These are phyloP conservation scores for Scedosporium boydii DNA, from an alignment of 2,329 filamentous ascomycete species.

Conservation along the genomic window DNA sequence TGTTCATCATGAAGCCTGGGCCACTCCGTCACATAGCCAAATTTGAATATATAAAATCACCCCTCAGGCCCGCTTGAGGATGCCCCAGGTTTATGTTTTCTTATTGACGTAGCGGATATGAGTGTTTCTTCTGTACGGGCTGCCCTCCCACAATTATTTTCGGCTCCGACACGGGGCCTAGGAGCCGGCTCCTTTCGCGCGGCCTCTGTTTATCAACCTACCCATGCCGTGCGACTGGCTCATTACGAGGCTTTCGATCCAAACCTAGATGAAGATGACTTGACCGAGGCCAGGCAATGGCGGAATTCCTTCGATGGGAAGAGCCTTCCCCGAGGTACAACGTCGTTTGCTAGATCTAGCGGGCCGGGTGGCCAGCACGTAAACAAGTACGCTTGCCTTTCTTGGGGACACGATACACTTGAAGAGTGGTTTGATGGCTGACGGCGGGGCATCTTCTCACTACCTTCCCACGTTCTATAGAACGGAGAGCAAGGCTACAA, in stretches of 20 bases:
- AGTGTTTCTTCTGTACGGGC: background rate
- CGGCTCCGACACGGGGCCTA: background rate
- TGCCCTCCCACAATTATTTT: background rate
- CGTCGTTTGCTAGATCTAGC: constrained; percentile 47
- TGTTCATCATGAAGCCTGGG: background rate
- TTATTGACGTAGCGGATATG: background rate
- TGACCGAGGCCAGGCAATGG: constrained; percentile 44
- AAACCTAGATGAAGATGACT: constrained; percentile 36
- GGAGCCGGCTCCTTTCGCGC: background rate
- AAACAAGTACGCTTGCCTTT: constrained; percentile 40
- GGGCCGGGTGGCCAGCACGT: constrained; percentile 54
- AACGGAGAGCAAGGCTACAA: constrained; percentile 51
- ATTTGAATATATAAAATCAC: background rate
- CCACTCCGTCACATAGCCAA: background rate
- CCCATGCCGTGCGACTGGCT: constrained; percentile 5
- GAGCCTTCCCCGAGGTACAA: constrained; percentile 40
- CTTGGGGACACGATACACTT: background rate
- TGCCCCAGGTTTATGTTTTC: background rate
- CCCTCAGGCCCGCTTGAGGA: background rate
- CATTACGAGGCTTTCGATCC: constrained; percentile 40
- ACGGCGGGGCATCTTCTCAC: background rate
- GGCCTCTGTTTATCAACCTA: background rate
- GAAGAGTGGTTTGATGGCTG: background rate
- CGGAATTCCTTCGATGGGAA: constrained; percentile 30
- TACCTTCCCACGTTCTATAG: constrained; percentile 21